Percentiles rank a stretch among this genome's conserved stretches.
phyloP scores from a whole-genome alignment of 1,139 yeast species.

The Casaregolazyma suthepensis region DNA sequence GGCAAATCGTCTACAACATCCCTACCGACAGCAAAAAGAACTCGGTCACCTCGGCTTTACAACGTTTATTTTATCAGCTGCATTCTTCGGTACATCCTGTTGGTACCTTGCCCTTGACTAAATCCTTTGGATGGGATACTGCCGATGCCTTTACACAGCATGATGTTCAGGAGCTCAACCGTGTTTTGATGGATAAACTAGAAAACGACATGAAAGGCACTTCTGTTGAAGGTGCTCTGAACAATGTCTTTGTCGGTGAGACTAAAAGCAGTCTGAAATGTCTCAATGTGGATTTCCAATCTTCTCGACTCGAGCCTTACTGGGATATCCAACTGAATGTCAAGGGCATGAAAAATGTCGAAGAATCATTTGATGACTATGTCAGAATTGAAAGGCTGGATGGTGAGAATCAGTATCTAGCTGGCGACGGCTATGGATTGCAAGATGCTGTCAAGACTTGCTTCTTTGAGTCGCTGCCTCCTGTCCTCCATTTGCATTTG shows the following conservation, averaged over 20 bases:
- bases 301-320: constrained; percentile 86
- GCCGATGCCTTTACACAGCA: constrained; percentile 96
- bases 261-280: constrained; percentile 95
- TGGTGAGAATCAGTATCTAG: constrained; percentile 94
- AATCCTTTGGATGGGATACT: constrained; percentile 95
- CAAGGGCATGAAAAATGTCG: constrained; percentile 66
- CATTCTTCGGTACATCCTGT: constrained; percentile 69
- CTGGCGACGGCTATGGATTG: constrained; percentile 74
- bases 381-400: constrained; percentile 82
- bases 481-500: constrained; percentile 85
- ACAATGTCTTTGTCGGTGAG: constrained; percentile 87
- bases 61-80: constrained; percentile 75
- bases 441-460: constrained; percentile 98
- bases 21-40: constrained; percentile 63
- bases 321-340: constrained; percentile 98
- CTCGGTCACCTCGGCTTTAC: constrained; percentile 75
- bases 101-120: constrained; percentile 79
- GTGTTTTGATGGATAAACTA: constrained; percentile 90
- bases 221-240: constrained; percentile 68
- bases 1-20: constrained; percentile 81
- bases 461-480: constrained; percentile 83
- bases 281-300: constrained; percentile 90
- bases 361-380: constrained; percentile 77
- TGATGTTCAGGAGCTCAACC: constrained; percentile 93
- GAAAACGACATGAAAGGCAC: constrained; percentile 93